Base-by-base conservation (phyloP, 1,139 yeast genomes). In the Eremothecium coryli region DNA sequence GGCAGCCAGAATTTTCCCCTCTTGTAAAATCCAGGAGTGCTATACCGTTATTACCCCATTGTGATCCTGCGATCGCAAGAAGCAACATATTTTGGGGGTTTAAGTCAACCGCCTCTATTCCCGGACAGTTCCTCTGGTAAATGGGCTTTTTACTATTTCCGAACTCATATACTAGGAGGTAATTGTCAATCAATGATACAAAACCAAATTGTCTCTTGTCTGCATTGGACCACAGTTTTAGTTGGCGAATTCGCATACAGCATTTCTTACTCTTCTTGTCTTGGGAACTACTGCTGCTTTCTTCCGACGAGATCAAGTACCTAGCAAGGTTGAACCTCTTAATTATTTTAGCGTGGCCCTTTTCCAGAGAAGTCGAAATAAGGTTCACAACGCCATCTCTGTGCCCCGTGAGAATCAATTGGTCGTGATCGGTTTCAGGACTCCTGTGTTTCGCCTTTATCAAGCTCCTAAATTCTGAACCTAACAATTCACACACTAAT, bases 301-400 rank as follows among this genome's bases (percentile, higher is more conserved):
- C 34, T 11, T 18, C 22, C 22, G 10, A 14, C 22, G 18, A 27
- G 5, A 38, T 22, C 37, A 54, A 31, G 29, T 38, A 50, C 26
- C 46, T 50, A 11, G 41, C 43, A 29, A 48, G 56, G 25, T 52
- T 53, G 38, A 44, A 54, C 16, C 52, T 37, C 26, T 35, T 44
- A n/a, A 47, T 38, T 14, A 53, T 46, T 25, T 45, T 43, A 2
- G 59, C 55, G 13, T 38, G 29, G 3, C 52, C 52, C 3, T 38
- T 16, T 4, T 38, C 38, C 14, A 36, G 37, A 3, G 53, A 47
- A 4, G 55, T 50, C 3, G 50, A 35, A 13, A 54, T 50, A 32
- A 54, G 25, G 34, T 54, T 50, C 2, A 52, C 52, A 15, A 35
- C 32, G 5, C 58, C 58, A 36, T 54, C 50, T 26, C 45, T 46